Conservation (phyloP, 2,329 filamentous ascomycete species). For the Colletotrichum sp. region DNA sequence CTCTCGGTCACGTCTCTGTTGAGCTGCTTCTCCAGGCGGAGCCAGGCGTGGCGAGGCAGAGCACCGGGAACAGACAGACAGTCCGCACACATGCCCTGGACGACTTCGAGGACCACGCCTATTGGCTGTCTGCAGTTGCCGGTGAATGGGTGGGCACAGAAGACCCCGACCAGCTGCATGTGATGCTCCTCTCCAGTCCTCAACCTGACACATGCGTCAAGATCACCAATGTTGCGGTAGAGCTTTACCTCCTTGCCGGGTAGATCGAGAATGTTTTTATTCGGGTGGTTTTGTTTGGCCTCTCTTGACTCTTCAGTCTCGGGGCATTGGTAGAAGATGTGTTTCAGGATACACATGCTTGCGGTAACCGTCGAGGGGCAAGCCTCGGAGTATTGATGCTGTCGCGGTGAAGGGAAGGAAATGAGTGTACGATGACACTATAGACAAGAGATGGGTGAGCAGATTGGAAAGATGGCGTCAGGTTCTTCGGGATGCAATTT, state of each 20-base stretch:
- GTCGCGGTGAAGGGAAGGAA: neutral
- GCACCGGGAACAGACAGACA: neutral
- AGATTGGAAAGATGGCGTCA: neutral
- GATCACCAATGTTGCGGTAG: neutral
- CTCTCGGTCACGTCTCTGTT: neutral
- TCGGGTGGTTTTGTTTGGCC: rapidly evolving
- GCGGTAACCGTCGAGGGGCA: neutral
- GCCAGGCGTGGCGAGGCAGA: neutral
- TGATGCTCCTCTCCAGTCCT: neutral
- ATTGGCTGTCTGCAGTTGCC: neutral
- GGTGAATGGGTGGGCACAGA: neutral
- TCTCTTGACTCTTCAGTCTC: neutral
- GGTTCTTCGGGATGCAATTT: neutral
- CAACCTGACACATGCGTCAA: neutral
- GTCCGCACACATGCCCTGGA: neutral
- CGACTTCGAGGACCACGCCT: neutral
- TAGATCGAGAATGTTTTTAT: neutral
- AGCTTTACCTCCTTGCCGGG: neutral
- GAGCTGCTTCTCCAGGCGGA: neutral
- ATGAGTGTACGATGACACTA: neutral
- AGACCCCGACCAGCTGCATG: neutral
- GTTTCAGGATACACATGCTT: neutral
- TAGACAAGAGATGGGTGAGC: rapidly evolving
- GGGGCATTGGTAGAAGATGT: neutral
- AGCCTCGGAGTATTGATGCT: neutral